phyloP scores from a whole-genome alignment of 139 green algal genomes.

The Micromonas pusilla region DNA sequence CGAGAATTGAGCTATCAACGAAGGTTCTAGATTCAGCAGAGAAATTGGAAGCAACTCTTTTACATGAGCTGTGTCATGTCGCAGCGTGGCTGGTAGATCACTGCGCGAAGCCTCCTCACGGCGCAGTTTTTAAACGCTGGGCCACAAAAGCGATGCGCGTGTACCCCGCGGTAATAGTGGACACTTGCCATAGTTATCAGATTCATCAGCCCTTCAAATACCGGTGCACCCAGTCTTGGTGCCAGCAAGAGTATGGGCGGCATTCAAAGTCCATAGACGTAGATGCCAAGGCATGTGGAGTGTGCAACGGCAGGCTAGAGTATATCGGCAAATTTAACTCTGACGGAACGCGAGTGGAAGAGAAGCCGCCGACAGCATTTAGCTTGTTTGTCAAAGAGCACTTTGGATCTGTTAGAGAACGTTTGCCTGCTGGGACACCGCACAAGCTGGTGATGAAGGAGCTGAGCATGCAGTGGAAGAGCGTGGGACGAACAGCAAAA shows the following conservation, averaged over 20 bases:
- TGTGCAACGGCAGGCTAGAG: constrained; percentile 31
- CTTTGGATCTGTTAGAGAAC: constrained; percentile 2
- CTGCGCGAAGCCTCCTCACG: constrained; percentile 35
- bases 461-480: constrained; percentile 3
- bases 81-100: constrained; percentile 38
- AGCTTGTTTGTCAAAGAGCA: constrained; percentile 22
- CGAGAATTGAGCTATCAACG: constrained; percentile 21
- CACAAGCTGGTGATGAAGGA: constrained; percentile 14
- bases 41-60: constrained; percentile 21
- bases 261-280: constrained; percentile 39
- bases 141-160: constrained; percentile 26
- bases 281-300: constrained; percentile 29
- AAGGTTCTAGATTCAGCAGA: constrained; percentile 19
- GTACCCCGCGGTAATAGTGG: constrained; percentile 34
- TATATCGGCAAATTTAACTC: constrained; percentile 34
- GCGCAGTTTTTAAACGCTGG: constrained; percentile 36
- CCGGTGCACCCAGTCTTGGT: constrained; percentile 27
- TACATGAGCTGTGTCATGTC: constrained; percentile 34
- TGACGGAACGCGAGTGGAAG: constrained; percentile 18
- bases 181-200: constrained; percentile 36
- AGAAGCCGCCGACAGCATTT: constrained; percentile 4
- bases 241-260: constrained; percentile 31
- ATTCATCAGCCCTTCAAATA: constrained; percentile 36
- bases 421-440: neutral
- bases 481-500: no score